Conservation (phyloP, 345 rosid species). For the Camelina neglecta region DNA sequence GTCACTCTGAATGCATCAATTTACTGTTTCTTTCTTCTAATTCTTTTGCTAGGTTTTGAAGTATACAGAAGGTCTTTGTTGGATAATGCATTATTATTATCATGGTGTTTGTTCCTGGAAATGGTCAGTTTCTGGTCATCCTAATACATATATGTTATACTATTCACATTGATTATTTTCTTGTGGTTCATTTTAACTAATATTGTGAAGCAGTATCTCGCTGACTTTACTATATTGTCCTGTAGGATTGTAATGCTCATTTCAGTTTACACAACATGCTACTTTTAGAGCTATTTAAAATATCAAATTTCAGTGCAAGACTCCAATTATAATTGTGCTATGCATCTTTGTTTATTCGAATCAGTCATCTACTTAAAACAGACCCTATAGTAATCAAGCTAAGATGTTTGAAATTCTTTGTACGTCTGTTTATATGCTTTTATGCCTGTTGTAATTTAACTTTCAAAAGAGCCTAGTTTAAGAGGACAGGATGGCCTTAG, state of each 20-base stretch:
- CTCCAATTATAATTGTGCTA: slow-evolving; percentile 11
- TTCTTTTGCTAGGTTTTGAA: slow-evolving; percentile 60
- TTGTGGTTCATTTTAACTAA: slow-evolving; percentile 8
- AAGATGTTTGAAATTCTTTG: slow-evolving; percentile 3
- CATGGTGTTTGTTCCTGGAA: slow-evolving; percentile 99
- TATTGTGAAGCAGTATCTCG: slow-evolving; percentile 14
- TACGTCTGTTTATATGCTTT: not conserved
- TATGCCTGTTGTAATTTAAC: not conserved
- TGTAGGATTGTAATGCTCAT: slow-evolving; percentile 17
- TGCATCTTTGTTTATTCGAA: slow-evolving; percentile 2
- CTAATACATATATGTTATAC: not conserved
- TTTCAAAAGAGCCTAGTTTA: slow-evolving; percentile 3
- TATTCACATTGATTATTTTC: slow-evolving; percentile 11
- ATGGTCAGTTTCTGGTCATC: slow-evolving; percentile 64
- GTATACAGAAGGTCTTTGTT: slow-evolving; percentile 93
- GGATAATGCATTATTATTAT: slow-evolving; percentile 97
- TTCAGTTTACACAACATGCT: slow-evolving; percentile 4
- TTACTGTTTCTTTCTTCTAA: slow-evolving; percentile 17
- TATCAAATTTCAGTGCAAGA: not conserved
- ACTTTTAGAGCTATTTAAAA: not conserved
- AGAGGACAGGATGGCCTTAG: slow-evolving; percentile 20
- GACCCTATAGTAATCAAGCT: slow-evolving; percentile 12
- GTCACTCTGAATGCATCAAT: slow-evolving; percentile 16
- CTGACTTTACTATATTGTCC: slow-evolving; percentile 4
- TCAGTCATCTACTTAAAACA: not conserved